Conservation (phyloP, 1,284 basidiomycete genomes). For the Volvariella volvacea region DNA sequence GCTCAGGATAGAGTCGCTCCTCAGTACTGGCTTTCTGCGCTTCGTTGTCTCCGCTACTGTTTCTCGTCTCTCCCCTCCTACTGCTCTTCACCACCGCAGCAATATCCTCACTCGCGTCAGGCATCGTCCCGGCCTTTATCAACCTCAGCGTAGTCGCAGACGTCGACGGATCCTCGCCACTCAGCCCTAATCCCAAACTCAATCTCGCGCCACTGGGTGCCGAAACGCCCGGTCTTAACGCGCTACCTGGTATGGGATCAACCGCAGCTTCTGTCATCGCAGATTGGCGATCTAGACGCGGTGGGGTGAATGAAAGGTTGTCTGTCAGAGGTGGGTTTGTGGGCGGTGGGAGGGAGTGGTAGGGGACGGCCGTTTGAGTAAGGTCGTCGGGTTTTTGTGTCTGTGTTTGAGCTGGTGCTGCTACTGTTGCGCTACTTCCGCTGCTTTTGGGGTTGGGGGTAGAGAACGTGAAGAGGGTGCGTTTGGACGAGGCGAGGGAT, state of each 20-base stretch:
- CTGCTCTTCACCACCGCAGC: too few species aligned
- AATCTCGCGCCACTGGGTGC: slow-evolving; percentile 52
- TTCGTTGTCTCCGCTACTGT: too few species aligned
- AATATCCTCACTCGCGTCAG: too few species aligned
- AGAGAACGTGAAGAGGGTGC: slow-evolving; percentile 15
- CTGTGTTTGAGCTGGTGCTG: slow-evolving; percentile 5
- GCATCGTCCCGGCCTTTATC: slow-evolving; percentile 29
- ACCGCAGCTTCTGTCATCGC: slow-evolving; percentile 19
- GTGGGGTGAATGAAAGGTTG: slow-evolving; percentile 41
- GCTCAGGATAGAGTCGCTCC: too few species aligned
- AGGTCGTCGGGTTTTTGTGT: slow-evolving; percentile 31
- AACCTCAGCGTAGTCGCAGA: slow-evolving; percentile 56
- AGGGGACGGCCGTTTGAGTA: slow-evolving; percentile 28
- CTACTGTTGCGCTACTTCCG: too few species aligned
- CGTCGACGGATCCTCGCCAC: slow-evolving; percentile 31
- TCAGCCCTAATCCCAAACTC: slow-evolving; percentile 37
- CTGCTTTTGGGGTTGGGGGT: slow-evolving; percentile 12
- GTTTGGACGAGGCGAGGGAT: slow-evolving; percentile 21
- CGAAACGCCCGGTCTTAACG: slow-evolving; percentile 46
- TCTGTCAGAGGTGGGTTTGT: slow-evolving; percentile 34
- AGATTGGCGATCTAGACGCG: slow-evolving; percentile 17
- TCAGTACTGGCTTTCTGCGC: background rate
- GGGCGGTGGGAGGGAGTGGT: slow-evolving; percentile 30
- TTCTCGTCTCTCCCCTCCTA: too few species aligned
- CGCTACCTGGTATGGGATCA: slow-evolving; percentile 51